Evolutionary conservation across 345 rosid genomes (phyloP).

Genomic region (Gossypium australe): DNA sequence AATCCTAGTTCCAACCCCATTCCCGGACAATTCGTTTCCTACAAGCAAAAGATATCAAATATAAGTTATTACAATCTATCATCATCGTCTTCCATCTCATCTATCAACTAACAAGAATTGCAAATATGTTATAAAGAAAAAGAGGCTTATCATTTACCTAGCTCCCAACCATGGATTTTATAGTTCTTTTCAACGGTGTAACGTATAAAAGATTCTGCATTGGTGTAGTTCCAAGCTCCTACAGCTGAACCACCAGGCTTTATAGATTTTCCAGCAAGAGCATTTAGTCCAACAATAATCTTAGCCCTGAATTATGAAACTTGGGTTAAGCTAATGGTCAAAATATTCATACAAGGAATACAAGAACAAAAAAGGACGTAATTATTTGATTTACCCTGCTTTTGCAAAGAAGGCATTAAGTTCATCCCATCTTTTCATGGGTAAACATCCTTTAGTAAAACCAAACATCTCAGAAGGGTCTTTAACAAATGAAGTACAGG

Average conservation of each 20-base stretch:
- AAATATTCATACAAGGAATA: neutral
- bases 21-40: conserved; percentile 88
- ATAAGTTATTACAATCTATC: neutral
- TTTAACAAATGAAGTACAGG: conserved; percentile 39
- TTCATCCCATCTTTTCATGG: conserved; percentile 65
- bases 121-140: neutral
- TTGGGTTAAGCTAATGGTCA: neutral
- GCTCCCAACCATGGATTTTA: conserved; percentile 65
- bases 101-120: neutral
- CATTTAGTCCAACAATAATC: conserved; percentile 62
- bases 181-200: conserved; percentile 50
- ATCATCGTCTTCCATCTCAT: neutral
- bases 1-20: conserved; percentile 69
- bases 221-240: conserved; percentile 58
- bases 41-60: conserved; percentile 6
- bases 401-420: conserved; percentile 54
- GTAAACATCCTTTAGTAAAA: conserved; percentile 59
- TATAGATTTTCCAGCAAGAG: conserved; percentile 44
- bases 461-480: conserved; percentile 43
- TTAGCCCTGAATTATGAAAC: conserved; percentile 32
- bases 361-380: neutral
- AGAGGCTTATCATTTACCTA: conserved; percentile 38
- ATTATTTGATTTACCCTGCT: conserved; percentile 34
- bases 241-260: conserved; percentile 33
- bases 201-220: conserved; percentile 50